Conservation (phyloP, 1,139 yeast species). For the Pichia sp. region DNA sequence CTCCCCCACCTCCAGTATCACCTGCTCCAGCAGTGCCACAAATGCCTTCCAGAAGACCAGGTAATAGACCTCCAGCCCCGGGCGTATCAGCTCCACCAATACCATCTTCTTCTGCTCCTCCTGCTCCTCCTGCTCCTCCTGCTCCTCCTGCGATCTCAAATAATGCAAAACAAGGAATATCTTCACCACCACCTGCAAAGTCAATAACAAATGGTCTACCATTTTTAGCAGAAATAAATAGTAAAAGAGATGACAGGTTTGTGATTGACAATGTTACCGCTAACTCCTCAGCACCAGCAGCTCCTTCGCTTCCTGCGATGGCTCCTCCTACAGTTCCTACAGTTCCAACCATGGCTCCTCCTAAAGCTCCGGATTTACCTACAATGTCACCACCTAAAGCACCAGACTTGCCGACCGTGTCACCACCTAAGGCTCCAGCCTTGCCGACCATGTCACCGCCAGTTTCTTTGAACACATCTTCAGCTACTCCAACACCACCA, state of each 20-base stretch:
- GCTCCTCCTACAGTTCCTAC: constrained; percentile 39
- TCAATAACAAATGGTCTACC: constrained; percentile 30
- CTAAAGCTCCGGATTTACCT: constrained; percentile 5
- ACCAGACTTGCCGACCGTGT: constrained; percentile 8
- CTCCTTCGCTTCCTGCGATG: constrained; percentile 50
- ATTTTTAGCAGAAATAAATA: constrained; percentile 49
- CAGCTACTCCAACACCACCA: constrained; percentile 11
- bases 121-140: constrained; percentile 7
- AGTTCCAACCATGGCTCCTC: constrained; percentile 1
- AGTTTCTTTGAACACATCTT: not conserved
- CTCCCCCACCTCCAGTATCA: constrained; percentile 66
- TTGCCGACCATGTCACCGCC: constrained; percentile 11
- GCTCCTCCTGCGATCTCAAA: not conserved
- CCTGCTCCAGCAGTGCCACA: not conserved
- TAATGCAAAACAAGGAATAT: constrained; percentile 10
- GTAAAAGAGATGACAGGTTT: constrained; percentile 42
- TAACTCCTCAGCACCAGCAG: not conserved
- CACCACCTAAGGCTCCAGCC: constrained; percentile 11
- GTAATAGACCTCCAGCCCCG: constrained; percentile 2
- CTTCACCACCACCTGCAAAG: constrained; percentile 1
- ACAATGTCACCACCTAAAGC: not conserved
- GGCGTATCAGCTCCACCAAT: constrained; percentile 3
- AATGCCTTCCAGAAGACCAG: no score
- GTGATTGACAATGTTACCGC: constrained; percentile 28
- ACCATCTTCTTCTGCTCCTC: constrained; percentile 3